phyloP scores from a whole-genome alignment of 2,329 filamentous ascomycete species.

The Emmonsiellopsis sp. region DNA sequence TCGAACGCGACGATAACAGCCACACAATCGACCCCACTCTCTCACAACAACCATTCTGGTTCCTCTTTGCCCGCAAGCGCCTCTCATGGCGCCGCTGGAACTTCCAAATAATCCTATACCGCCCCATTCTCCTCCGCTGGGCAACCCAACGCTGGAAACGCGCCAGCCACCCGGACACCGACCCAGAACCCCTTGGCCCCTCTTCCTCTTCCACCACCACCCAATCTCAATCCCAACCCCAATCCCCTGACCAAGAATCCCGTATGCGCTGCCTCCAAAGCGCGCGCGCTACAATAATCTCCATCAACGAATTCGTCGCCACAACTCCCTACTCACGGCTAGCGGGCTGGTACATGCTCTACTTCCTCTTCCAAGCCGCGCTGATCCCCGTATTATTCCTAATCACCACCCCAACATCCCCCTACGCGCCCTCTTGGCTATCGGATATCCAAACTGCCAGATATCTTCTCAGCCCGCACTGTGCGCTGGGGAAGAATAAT shows the following conservation, averaged over 20 bases:
- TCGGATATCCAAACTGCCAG: not conserved
- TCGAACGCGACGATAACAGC: constrained; percentile 23
- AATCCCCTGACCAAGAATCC: not conserved
- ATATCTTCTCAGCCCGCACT: not conserved
- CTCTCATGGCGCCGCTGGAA: constrained; percentile 37
- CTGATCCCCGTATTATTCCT: constrained; percentile 32
- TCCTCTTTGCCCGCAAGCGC: not conserved
- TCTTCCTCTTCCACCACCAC: not conserved
- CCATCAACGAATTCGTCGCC: constrained; percentile 33
- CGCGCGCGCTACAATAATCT: constrained; percentile 31
- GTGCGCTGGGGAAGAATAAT: not conserved
- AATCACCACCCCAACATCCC: not conserved
- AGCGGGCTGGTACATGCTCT: constrained; percentile 37
- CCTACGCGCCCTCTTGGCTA: not conserved
- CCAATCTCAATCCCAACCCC: not conserved
- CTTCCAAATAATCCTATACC: constrained; percentile 34
- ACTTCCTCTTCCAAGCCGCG: constrained; percentile 38
- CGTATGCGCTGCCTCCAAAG: constrained; percentile 29
- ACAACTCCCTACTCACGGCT: constrained; percentile 31
- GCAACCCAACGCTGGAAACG: constrained; percentile 25
- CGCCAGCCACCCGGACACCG: not conserved
- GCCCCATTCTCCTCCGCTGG: constrained; percentile 34
- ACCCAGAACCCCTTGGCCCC: too few species aligned
- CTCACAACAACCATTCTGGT: constrained; percentile 22
- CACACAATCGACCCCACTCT: constrained; percentile 23